These are phyloP conservation scores for Aspergillus ostianus DNA, from an alignment of 495 filamentous ascomycete species.

Conservation along the genomic window DNA sequence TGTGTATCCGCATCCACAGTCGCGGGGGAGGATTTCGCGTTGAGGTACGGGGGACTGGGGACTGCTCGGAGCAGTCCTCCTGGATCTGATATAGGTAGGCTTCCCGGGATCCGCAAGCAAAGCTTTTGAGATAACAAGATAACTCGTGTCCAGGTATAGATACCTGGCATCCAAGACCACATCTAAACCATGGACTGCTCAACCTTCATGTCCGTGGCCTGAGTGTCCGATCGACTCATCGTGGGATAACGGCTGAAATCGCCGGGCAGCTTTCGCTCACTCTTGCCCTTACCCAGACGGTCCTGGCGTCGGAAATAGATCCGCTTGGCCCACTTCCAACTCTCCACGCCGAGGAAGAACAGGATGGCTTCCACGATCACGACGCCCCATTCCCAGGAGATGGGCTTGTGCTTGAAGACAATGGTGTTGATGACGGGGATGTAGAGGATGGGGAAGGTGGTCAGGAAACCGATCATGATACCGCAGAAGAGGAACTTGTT, in stretches of 20 bases:
- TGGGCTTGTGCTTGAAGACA: conserved; percentile 70
- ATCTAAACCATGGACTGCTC: conserved; percentile 35
- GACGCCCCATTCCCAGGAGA: conserved; percentile 72
- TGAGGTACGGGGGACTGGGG: neutral
- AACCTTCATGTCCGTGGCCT: conserved; percentile 31
- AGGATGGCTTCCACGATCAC: conserved; percentile 56
- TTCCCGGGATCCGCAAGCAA: too few relatives aligned
- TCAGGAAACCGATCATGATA: conserved; percentile 65
- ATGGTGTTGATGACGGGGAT: conserved; percentile 66
- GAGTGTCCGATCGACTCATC: conserved; percentile 41
- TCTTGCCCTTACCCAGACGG: conserved; percentile 14
- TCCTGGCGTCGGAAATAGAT: conserved; percentile 43
- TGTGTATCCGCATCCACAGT: neutral
- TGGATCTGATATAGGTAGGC: too few relatives aligned
- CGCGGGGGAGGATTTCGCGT: neutral
- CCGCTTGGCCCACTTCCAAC: conserved; percentile 68
- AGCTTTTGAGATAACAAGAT: too few relatives aligned
- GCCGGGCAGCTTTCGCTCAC: conserved; percentile 15
- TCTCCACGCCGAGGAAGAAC: conserved; percentile 64
- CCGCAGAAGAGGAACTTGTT: conserved; percentile 73
- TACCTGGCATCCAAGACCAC: neutral
- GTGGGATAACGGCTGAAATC: conserved; percentile 40
- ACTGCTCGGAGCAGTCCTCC: neutral
- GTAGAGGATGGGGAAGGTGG: conserved; percentile 70
- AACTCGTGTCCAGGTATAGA: neutral